Evolutionary conservation across 805 yeast genomes (phyloP).

Genomic region (Candida nitratophila): DNA sequence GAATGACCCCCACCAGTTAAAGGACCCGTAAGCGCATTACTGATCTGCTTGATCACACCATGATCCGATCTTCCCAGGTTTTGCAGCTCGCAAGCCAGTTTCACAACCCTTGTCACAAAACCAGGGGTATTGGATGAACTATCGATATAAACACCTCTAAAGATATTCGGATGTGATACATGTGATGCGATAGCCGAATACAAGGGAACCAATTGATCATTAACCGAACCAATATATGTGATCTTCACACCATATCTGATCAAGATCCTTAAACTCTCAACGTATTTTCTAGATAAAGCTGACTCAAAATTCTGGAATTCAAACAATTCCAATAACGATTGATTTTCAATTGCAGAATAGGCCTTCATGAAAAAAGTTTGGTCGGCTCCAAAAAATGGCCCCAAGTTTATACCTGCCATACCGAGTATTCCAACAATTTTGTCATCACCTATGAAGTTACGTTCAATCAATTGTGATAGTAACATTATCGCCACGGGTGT

Average conservation of each 20-base stretch:
- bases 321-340: constrained; percentile 77
- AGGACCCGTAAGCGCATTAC: constrained; percentile 77
- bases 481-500: constrained; percentile 83
- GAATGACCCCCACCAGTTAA: constrained; percentile 96
- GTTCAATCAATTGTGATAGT: constrained; percentile 63
- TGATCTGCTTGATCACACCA: constrained; percentile 78
- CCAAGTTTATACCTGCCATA: constrained; percentile 95
- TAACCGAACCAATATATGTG: constrained; percentile 79
- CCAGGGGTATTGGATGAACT: constrained; percentile 71
- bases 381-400: constrained; percentile 90
- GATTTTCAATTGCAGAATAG: constrained; percentile 84
- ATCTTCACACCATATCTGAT: constrained; percentile 69
- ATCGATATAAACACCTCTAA: constrained; percentile 84
- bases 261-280: constrained; percentile 58
- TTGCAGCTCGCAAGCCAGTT: constrained; percentile 64
- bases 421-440: constrained; percentile 67
- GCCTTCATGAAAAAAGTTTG: constrained; percentile 80
- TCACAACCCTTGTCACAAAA: constrained; percentile 68
- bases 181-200: constrained; percentile 83
- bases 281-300: constrained; percentile 60
- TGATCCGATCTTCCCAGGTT: constrained; percentile 80
- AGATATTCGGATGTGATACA: constrained; percentile 82
- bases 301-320: constrained; percentile 78
- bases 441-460: constrained; percentile 38
- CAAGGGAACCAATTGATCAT: constrained; percentile 91